Base-by-base conservation (phyloP, 148 eudicot species). In the Fagopyrum homotropicum region DNA sequence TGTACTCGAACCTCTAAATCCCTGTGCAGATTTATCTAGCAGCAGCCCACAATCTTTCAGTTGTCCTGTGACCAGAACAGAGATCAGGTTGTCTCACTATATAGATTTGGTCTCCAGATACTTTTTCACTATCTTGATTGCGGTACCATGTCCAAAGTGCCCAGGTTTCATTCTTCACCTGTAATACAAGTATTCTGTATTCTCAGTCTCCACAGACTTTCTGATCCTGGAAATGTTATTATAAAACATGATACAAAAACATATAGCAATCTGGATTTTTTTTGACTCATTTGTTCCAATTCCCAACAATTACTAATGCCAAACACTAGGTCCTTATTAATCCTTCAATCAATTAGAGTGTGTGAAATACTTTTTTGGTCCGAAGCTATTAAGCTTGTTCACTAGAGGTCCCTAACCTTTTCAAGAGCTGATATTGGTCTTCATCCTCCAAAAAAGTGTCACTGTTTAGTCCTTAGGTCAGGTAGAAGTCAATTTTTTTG, bases 141-240 rank as follows among this genome's bases (percentile, higher is more conserved):
- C 98, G 86, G 72, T 94, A 88, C 97, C 97, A 91, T 30, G 95
- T 87, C 98, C 98, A 93, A 15, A 93, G 84, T 12, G 97, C 98
- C 79, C 87, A 90, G 5, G 98, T 91, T 73, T 86, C 90, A 52
- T 93, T 93, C 77, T 93, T 91, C 83, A 92, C 93, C 97, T 91
- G 88, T 82, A 85, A 7, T 29, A 66, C 17, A 66, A 66, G 47
- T 40, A 40, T 40, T 66, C 43, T 66, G 47, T 40, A 40, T 40
- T 66, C 43, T 66, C 47, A 66, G 69, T 60, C 59, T 49, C 19
- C 59, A 1, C 59, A 55, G 2, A 55, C 59, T 17, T 56, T 56
- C 4, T 56, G 29, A 6, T 56, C 1, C 61, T 56, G 17, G 9
- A 56, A 56, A n/a, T 56, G 3, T 17, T 55, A 17, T 17, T n/a